Base-by-base conservation (phyloP, 305 asterid species). In the Fraxinus ornus region DNA sequence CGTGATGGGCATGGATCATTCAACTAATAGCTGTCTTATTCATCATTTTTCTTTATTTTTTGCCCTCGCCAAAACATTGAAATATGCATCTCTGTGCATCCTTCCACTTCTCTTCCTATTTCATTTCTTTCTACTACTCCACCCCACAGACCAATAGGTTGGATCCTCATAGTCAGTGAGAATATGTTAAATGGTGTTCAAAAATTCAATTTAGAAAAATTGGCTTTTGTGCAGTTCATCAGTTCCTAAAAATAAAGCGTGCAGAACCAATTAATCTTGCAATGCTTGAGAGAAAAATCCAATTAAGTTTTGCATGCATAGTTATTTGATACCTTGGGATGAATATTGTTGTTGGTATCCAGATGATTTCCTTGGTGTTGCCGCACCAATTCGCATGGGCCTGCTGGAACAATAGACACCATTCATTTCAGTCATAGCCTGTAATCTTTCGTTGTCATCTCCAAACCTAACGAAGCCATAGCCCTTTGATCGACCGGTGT, bases 391-490 rank as follows among this genome's bases (percentile, higher is more conserved):
- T 72, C 98, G 96, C 99, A 95, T 95, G 70, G 97, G 93, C 95
- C 99, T 91, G 85, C 93, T 92, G 28, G 96, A 93, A 88, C 98
- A 94, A 85, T 90, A 91, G 76, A 89, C 91, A 24, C 99, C 99
- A 80, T 92, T 94, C 99, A 95, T 95, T 86, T 94, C 97, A 83
- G 90, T 87, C 97, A 95, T 87, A 35, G 99, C 98, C 85, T 89
- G 93, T 35, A 94, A 81, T 87, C 95, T 94, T 84, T 95, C 98
- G 81, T 37, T 88, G 82, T 95, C 99, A 78, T 95, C 99, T 81
- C 98, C 97, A 86, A 95, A 95, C 88, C 99, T 93, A 37, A 95
- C 97, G 83, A 94, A 95, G 74, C 99, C 99, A 80, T 88, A 95
- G 80, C 99, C 99, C 83, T 94, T 95, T 32, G 99, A 94, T 72